A percentile compares a stretch with the other conserved stretches of the same genome.
These are phyloP conservation scores for Blepharisma undulans DNA, from an alignment of 169 alveolate species.

Conservation along the genomic window DNA sequence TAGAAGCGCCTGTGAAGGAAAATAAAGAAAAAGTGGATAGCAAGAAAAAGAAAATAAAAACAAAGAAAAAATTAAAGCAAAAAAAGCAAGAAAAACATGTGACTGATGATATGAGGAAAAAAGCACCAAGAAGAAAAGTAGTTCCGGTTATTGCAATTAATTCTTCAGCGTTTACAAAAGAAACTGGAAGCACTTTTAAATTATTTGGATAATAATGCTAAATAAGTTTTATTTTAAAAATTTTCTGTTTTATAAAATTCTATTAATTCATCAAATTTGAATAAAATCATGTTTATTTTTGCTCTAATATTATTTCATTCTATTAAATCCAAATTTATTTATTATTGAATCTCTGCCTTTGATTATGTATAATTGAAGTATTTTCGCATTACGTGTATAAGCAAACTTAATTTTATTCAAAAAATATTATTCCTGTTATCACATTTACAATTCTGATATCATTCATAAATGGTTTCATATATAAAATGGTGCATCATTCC, in stretches of 20 bases:
- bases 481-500: not conserved
- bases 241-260: too few species aligned
- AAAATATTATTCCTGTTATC: not conserved
- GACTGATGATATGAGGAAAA: not conserved
- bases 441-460: not conserved
- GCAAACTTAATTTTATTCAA: not conserved
- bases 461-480: not conserved
- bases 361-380: too few species aligned
- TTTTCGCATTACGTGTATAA: not conserved
- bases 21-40: not conserved
- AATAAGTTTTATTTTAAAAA: too few species aligned
- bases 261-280: too few species aligned
- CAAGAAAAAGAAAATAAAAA: not conserved
- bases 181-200: not conserved
- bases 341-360: not conserved
- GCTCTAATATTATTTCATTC: not conserved
- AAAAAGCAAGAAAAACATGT: not conserved
- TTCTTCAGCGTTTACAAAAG: not conserved
- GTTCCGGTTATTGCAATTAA: not conserved
- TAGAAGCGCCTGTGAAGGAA: not conserved
- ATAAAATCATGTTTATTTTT: not conserved
- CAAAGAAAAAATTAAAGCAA: not conserved
- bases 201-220: not conserved
- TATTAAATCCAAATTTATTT: too few species aligned
- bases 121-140: constrained; percentile 1